phyloP scores from a whole-genome alignment of 2,329 filamentous ascomycete genomes.

The Cladobotryum protrusum region DNA sequence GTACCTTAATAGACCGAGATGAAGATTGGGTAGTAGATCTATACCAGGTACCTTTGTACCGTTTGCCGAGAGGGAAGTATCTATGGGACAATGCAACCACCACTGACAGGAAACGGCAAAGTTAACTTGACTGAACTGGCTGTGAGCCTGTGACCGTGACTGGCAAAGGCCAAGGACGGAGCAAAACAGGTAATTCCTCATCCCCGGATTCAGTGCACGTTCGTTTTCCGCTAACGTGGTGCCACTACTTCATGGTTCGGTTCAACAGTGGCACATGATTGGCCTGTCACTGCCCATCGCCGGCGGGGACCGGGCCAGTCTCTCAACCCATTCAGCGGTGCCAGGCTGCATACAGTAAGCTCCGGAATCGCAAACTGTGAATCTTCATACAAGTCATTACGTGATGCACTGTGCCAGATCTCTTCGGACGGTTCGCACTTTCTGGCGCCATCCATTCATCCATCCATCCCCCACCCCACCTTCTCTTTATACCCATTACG shows the following conservation, averaged over 20 bases:
- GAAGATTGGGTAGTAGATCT: too few relatives aligned
- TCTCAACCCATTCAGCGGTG: neutral
- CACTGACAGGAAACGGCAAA: neutral
- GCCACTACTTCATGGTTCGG: too few relatives aligned
- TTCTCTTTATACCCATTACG: constrained; percentile 4
- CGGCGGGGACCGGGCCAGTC: too few relatives aligned
- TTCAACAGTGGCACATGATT: too few relatives aligned
- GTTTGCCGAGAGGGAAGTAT: too few relatives aligned
- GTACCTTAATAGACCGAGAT: too few relatives aligned
- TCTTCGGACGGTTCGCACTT: neutral
- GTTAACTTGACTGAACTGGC: too few relatives aligned
- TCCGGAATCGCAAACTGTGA: neutral
- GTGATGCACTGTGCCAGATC: neutral
- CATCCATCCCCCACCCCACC: constrained; percentile 8
- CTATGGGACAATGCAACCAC: neutral
- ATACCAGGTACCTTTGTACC: too few relatives aligned
- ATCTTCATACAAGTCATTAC: neutral
- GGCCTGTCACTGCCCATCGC: too few relatives aligned
- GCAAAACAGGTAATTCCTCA: neutral
- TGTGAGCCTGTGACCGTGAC: too few relatives aligned
- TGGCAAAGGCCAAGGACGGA: too few relatives aligned
- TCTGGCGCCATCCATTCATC: constrained; percentile 4
- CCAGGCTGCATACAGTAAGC: neutral
- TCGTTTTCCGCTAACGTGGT: neutral
- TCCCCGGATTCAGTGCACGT: constrained; percentile 10